A percentile compares a stretch with the other conserved stretches of the same genome.
These are phyloP conservation scores for Pestalotiopsis sp. DNA, from an alignment of 2,329 filamentous ascomycete genomes.

Conservation along the genomic window DNA sequence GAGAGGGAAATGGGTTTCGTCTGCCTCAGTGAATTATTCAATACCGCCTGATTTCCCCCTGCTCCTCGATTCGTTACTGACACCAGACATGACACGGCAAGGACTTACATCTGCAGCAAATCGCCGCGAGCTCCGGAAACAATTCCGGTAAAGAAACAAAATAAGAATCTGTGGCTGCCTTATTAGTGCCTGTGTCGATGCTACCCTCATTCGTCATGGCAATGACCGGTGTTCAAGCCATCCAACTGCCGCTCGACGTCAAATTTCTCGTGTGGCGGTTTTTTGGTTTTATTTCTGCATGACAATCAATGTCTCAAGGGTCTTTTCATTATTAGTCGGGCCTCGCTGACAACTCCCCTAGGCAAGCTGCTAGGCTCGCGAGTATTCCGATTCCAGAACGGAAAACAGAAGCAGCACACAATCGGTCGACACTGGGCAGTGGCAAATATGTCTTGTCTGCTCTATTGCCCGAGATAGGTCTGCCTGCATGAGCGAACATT, in stretches of 20 bases:
- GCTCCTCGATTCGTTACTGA: background rate
- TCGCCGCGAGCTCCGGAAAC: background rate
- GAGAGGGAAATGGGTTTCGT: background rate
- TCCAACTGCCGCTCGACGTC: conserved; percentile 5
- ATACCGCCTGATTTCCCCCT: background rate
- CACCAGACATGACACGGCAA: background rate
- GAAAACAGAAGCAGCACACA: too few species aligned
- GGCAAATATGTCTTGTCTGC: background rate
- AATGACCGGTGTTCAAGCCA: background rate
- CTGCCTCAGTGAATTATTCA: background rate
- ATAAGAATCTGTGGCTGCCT: background rate
- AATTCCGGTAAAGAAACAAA: background rate
- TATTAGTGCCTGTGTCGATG: background rate
- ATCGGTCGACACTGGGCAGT: background rate
- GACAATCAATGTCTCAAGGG: background rate
- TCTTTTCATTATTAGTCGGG: background rate
- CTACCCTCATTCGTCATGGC: too few species aligned
- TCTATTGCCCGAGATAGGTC: background rate
- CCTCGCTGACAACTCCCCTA: too few species aligned
- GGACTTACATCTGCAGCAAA: background rate
- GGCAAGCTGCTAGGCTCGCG: background rate
- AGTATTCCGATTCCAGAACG: background rate
- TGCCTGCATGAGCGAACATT: background rate
- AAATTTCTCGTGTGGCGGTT: background rate
- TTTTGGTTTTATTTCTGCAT: background rate